Evolutionary conservation across 2,329 filamentous ascomycete species (phyloP).

Genomic region (Monosporascus sp.): DNA sequence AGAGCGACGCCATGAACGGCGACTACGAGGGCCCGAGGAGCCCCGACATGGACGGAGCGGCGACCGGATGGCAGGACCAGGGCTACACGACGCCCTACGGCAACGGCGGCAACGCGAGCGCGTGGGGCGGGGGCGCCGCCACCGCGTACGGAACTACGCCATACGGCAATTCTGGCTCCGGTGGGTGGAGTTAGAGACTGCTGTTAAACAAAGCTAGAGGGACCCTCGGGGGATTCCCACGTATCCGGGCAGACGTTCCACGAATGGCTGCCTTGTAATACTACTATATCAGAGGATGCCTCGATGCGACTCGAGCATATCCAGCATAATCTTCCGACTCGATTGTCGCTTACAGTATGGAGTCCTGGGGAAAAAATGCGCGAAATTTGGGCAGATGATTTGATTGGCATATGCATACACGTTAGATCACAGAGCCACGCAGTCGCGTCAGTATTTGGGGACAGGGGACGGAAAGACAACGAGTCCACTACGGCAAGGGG

Average conservation of each 20-base stretch:
- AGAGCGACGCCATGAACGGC: constrained; percentile 50
- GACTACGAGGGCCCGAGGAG: constrained; percentile 61
- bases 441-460: too few species aligned
- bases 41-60: constrained; percentile 54
- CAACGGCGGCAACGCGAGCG: constrained; percentile 50
- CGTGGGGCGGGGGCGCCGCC: constrained; percentile 56
- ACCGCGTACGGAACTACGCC: constrained; percentile 38
- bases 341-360: background rate
- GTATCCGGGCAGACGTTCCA: too few species aligned
- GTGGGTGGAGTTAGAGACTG: constrained; percentile 38
- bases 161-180: constrained; percentile 46
- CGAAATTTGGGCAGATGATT: background rate
- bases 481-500: too few species aligned
- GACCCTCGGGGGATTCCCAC: too few species aligned
- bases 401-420: background rate
- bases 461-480: too few species aligned
- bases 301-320: background rate
- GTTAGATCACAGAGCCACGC: too few species aligned
- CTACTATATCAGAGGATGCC: background rate
- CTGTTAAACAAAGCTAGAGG: background rate
- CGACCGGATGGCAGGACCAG: constrained; percentile 52
- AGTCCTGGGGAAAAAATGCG: background rate
- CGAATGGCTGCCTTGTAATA: background rate
- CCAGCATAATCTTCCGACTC: background rate
- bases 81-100: constrained; percentile 68